Conservation (phyloP, 192 early-diverging fungal genomes). For the Bifiguratus adelaidae region DNA sequence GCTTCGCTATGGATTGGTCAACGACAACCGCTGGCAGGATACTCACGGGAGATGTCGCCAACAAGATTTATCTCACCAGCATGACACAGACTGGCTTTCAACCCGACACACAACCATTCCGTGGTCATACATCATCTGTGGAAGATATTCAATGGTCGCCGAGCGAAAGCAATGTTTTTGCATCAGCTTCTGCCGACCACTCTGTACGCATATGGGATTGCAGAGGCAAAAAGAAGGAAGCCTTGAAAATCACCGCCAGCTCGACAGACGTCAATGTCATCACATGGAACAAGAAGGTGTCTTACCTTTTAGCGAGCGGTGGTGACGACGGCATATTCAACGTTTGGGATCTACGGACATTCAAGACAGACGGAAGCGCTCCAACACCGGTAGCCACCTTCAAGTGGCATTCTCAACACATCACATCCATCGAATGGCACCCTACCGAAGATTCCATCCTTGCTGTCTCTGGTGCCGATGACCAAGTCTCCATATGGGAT, state of each 20-base stretch:
- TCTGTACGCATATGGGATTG: conserved; percentile 95
- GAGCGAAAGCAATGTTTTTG: conserved; percentile 83
- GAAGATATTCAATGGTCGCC: conserved; percentile 99
- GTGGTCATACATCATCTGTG: conserved; percentile 75
- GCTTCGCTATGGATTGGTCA: conserved; percentile 97
- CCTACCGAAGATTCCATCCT: conserved; percentile 86
- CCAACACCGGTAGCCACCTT: conserved; percentile 81
- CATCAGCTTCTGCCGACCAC: conserved; percentile 81
- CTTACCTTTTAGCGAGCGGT: conserved; percentile 87
- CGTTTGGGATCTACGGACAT: conserved; percentile 89
- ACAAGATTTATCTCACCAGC: conserved; percentile 76
- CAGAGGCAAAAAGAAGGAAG: conserved; percentile 60
- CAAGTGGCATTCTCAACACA: conserved; percentile 84
- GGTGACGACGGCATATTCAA: conserved; percentile 86
- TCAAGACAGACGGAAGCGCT: conserved; percentile 13
- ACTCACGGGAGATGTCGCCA: conserved; percentile 76
- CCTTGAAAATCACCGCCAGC: conserved; percentile 75
- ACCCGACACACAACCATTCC: conserved; percentile 65
- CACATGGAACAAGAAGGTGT: conserved; percentile 81
- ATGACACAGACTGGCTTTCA: conserved; percentile 53
- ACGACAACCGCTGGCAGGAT: conserved; percentile 51
- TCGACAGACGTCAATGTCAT: conserved; percentile 94
- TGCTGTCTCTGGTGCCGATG: conserved; percentile 85
- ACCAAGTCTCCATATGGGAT: conserved; percentile 97
- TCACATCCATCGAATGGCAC: conserved; percentile 98